Evolutionary conservation across 805 yeast genomes (phyloP), one percentile per base, ranked within the genome.

Genomic region (Candida pseudofarinosa): DNA sequence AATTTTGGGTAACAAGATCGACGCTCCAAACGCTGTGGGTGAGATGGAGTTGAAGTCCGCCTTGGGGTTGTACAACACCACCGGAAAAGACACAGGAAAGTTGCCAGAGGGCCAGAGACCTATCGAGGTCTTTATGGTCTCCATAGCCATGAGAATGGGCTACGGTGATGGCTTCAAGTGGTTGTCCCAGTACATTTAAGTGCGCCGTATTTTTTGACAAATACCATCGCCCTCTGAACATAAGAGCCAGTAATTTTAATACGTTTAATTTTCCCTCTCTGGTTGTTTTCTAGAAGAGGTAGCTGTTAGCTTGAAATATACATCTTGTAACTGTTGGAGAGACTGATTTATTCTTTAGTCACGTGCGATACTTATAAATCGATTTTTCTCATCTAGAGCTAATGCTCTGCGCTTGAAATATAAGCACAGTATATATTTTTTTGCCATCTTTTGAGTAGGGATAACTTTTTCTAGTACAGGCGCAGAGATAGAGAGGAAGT

Each of bases 111-210:
- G 81, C 47, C 78, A 78, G 51, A 85, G 99, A 74, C 98, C 99
- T 39, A 81, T 91, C 44, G 99, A 93, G 73, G 81, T 93, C 37
- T 93, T 81, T 69, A 93, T 93, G 98, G 91, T 96, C 69, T 88
- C 97, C 19, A 96, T 93, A 52, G 97, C 90, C 43, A 86, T 90
- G 96, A 88, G 98, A 79, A 90, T 88, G 68, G 99, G 99, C 58
- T 93, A 93, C 68, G 95, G 96, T 47, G 98, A 93, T 58, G 99
- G 96, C 50, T 89, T 93, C 80, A 86, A 88, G 78, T 93, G 97
- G 98, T 80, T 93, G 61, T 88, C 97, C 48, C 96, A 93, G 73
- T 91, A 86, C 70, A 91, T 91, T 57, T 91, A 77, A 62, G 38
- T 19, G 28, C 28, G 10, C 28, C 6, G 10, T n/a, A n/a, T n/a